A percentile compares a stretch with the other conserved stretches of the same genome.
phyloP scores from a whole-genome alignment of 164 flowering plant species.

The Vitis amurensis region DNA sequence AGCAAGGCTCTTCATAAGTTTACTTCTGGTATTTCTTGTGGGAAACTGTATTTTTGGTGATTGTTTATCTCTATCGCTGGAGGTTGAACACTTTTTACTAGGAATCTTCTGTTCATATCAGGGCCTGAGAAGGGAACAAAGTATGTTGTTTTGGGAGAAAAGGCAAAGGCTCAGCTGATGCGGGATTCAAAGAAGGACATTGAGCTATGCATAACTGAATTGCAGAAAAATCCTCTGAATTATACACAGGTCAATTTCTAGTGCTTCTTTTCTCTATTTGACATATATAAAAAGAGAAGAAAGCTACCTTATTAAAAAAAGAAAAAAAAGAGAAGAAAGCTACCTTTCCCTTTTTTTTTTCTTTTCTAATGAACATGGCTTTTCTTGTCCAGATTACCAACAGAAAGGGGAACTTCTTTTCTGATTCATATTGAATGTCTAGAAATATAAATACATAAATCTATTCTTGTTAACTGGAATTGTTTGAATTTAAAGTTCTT shows the following conservation, averaged over 20 bases:
- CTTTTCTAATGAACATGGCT: not conserved
- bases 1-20: conserved; percentile 76
- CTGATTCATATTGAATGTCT: too few species aligned
- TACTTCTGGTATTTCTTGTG: conserved; percentile 53
- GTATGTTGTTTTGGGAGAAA: conserved; percentile 87
- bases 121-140: conserved; percentile 86
- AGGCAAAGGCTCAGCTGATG: conserved; percentile 82
- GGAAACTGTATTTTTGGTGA: conserved; percentile 3
- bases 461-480: too few species aligned
- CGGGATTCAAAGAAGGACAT: conserved; percentile 90
- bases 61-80: not conserved
- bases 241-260: conserved; percentile 71
- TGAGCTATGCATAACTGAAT: conserved; percentile 59
- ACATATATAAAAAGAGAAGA: not conserved
- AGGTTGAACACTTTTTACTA: conserved; percentile 1
- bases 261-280: not conserved
- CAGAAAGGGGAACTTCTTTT: too few species aligned
- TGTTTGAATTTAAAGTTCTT: not conserved
- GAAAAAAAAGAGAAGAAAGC: not conserved
- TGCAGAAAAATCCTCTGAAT: conserved; percentile 89
- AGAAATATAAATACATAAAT: too few species aligned
- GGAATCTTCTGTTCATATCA: conserved; percentile 16
- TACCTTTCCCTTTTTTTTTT: too few species aligned
- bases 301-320: not conserved
- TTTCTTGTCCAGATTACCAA: too few species aligned